Base-by-base conservation (phyloP, 495 filamentous ascomycete species). In the Xylaria sp. region DNA sequence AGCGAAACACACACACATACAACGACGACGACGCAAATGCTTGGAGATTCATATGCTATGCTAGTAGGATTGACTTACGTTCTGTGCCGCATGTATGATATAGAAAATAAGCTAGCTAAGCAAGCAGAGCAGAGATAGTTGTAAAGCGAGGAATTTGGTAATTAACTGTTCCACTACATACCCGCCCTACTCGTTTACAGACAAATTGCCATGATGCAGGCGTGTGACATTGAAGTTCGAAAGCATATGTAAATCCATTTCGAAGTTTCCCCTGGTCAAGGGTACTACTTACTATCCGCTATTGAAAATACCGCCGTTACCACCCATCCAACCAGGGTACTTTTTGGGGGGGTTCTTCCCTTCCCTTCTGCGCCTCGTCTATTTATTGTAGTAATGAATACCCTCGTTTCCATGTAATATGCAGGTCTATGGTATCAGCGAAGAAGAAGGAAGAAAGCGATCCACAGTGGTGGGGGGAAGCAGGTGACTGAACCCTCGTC, bases 361-460 rank as follows among this genome's bases (percentile, higher is more conserved):
- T n/a, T 41, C 61, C 62, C 44, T 37, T 58, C 66, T 61, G 40
- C 66, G 66, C 66, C 66, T 43, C 17, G 24, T 68, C 50, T 68
- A 57, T 57, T 52, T 48, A 15, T 55, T 55, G 26, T 55, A 29
- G 31, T 17, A 19, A 50, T 29, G 35, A 50, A 48, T 14, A 17
- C 55, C 44, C 17, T n/a, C 26, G 17, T 48, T 48, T 61, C 31
- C 33, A 46, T 68, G 66, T 46, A 50, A 26, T 64, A 61, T 67
- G 55, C 40, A 62, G 53, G 66, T 69, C 66, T 48, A 57, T 72
- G 37, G 46, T 55, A 61, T 33, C 35, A 53, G 29, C 29, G 50
- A 61, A 67, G 52, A 65, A 65, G 15, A 50, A 41, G 7, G 67
- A 63, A 43, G 58, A 71, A 14, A 53, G 33, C 15, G 52, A 40